Conservation (phyloP, 768 basidiomycete species). For the Amanita phalloides region DNA sequence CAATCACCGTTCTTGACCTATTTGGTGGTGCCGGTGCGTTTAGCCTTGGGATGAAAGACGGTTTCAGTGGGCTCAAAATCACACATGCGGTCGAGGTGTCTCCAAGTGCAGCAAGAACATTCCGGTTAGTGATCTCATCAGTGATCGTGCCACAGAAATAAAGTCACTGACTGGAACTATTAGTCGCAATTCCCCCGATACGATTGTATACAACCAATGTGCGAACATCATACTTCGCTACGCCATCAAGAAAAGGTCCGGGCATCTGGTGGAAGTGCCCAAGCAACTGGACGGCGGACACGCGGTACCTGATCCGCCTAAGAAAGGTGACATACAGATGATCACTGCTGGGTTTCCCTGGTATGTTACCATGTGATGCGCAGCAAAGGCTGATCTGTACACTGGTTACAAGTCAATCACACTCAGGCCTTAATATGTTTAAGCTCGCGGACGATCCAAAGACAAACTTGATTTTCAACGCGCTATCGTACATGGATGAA, state of each 20-base stretch:
- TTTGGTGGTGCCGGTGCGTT: slow-evolving; percentile 56
- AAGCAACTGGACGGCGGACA: slow-evolving; percentile 26
- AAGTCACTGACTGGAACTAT: slow-evolving; percentile 4
- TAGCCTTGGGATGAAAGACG: slow-evolving; percentile 42
- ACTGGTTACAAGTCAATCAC: slow-evolving; percentile 47
- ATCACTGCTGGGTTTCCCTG: slow-evolving; percentile 72
- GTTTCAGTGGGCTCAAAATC: slow-evolving; percentile 41
- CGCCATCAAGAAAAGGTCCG: slow-evolving; percentile 39
- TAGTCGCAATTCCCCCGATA: slow-evolving; percentile 42
- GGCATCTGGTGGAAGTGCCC: slow-evolving; percentile 28
- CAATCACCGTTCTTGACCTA: slow-evolving; percentile 28
- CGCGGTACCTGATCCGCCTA: slow-evolving; percentile 33
- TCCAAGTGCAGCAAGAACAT: slow-evolving; percentile 64
- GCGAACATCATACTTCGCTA: slow-evolving; percentile 52
- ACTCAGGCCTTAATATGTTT: slow-evolving; percentile 65
- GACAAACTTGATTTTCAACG: slow-evolving; percentile 57
- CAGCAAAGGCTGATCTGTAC: neutral
- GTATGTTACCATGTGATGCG: slow-evolving; percentile 20
- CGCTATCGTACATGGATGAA: slow-evolving; percentile 39
- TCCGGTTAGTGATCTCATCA: slow-evolving; percentile 31
- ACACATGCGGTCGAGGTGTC: slow-evolving; percentile 63
- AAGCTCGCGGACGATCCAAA: slow-evolving; percentile 57
- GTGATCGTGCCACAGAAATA: neutral
- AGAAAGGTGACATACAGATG: slow-evolving; percentile 45
- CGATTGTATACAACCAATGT: slow-evolving; percentile 60